A percentile compares a stretch with the other conserved stretches of the same genome.
These are phyloP conservation scores for Candida fluviatilis DNA, from an alignment of 805 yeast species.

Conservation along the genomic window DNA sequence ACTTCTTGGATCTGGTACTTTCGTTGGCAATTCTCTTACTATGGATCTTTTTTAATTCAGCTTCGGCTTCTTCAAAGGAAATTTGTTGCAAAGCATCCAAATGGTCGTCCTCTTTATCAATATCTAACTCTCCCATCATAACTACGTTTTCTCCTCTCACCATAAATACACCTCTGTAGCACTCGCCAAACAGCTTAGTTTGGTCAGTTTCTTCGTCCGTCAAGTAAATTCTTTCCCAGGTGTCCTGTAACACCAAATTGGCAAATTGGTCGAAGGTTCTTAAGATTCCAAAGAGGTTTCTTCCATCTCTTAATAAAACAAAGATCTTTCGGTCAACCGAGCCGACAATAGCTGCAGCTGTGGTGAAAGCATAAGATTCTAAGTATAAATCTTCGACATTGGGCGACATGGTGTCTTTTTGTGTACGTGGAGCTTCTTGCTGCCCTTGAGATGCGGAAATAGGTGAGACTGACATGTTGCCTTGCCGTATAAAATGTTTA, in stretches of 20 bases:
- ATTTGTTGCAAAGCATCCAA: conserved; percentile 53
- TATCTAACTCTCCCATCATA: conserved; percentile 89
- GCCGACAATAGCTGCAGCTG: conserved; percentile 87
- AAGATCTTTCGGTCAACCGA: conserved; percentile 80
- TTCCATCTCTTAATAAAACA: conserved; percentile 85
- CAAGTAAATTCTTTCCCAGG: conserved; percentile 78
- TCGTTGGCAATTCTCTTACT: conserved; percentile 35
- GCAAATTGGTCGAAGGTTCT: conserved; percentile 96
- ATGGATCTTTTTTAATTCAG: conserved; percentile 29
- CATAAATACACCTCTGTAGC: conserved; percentile 73
- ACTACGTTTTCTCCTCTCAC: conserved; percentile 96
- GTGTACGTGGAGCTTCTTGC: conserved; percentile 9
- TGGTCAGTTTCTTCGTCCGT: conserved; percentile 33
- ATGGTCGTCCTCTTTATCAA: conserved; percentile 76
- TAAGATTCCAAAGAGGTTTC: conserved; percentile 80
- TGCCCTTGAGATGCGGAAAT: not conserved
- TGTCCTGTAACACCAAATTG: conserved; percentile 87
- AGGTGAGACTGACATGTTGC: conserved; percentile 2
- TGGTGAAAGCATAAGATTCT: conserved; percentile 79
- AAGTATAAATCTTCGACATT: conserved; percentile 57
- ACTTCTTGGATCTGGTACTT: conserved; percentile 42
- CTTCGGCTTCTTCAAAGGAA: conserved; percentile 59
- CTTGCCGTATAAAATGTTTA: not conserved
- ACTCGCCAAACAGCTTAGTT: conserved; percentile 62
- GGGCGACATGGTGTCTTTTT: conserved; percentile 19